phyloP scores from a whole-genome alignment of 2,329 filamentous ascomycete species.

The Arthrobotrys pseudoclavata region DNA sequence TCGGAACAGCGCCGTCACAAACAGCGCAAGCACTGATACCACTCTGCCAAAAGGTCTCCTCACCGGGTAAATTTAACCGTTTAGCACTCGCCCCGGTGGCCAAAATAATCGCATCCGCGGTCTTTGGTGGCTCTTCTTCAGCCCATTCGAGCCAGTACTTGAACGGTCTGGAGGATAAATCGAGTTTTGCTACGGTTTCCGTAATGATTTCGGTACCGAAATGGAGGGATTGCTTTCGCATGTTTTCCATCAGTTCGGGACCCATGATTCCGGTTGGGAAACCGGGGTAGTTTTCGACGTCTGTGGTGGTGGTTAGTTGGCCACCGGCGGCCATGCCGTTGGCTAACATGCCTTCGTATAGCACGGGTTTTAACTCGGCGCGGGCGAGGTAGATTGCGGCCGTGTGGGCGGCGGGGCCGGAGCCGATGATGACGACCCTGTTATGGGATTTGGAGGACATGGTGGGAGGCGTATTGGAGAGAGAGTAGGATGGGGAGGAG shows the following conservation, averaged over 20 bases:
- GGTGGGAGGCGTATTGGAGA: slow-evolving; percentile 66
- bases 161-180: slow-evolving; percentile 87
- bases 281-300: slow-evolving; percentile 97
- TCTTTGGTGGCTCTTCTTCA: slow-evolving; percentile 82
- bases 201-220: slow-evolving; percentile 94
- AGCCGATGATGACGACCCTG: slow-evolving; percentile 93
- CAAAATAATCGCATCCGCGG: slow-evolving; percentile 91
- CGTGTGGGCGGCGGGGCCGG: slow-evolving; percentile 96
- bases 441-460: slow-evolving; percentile 76
- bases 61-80: slow-evolving; percentile 83
- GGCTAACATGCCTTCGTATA: slow-evolving; percentile 98
- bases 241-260: slow-evolving; percentile 90
- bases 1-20: slow-evolving; percentile 95
- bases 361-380: slow-evolving; percentile 91
- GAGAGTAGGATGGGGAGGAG: slow-evolving; percentile 21
- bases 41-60: slow-evolving; percentile 97
- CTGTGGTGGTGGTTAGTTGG: slow-evolving; percentile 97
- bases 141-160: slow-evolving; percentile 92
- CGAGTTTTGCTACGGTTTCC: slow-evolving; percentile 90
- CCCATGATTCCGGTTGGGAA: slow-evolving; percentile 93
- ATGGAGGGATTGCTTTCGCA: slow-evolving; percentile 89
- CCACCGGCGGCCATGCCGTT: slow-evolving; percentile 96
- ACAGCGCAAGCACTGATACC: slow-evolving; percentile 97
- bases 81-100: slow-evolving; percentile 94
- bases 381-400: slow-evolving; percentile 96